These are phyloP conservation scores for Schizophyllum commune DNA, from an alignment of 1,284 basidiomycete species.

Conservation along the genomic window DNA sequence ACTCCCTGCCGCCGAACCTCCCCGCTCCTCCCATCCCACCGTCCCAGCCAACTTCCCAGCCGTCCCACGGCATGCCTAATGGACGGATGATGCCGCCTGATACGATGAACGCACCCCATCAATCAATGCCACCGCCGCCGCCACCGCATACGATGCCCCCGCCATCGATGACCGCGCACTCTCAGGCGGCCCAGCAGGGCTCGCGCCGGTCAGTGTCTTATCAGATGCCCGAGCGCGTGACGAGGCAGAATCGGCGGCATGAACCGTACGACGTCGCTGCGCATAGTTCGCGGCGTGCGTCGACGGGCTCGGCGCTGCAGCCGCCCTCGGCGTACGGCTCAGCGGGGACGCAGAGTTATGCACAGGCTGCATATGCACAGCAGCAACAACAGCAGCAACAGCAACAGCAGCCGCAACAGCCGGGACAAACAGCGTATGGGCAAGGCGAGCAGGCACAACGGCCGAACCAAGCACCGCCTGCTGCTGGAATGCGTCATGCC, in stretches of 20 bases:
- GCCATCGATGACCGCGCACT: not conserved
- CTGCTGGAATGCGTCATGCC: not conserved
- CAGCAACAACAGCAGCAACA: not conserved
- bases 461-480: too few species aligned
- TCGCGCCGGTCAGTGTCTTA: not conserved
- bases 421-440: too few species aligned
- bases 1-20: not conserved
- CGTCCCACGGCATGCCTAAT: not conserved
- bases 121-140: not conserved
- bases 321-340: not conserved
- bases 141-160: not conserved
- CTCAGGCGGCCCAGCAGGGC: not conserved
- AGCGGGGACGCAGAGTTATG: not conserved
- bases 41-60: not conserved
- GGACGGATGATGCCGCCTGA: not conserved
- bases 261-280: not conserved
- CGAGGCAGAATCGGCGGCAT: not conserved
- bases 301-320: not conserved
- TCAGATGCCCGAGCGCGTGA: not conserved
- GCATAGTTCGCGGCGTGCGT: not conserved
- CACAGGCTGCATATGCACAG: not conserved
- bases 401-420: not conserved
- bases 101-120: not conserved
- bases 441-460: too few species aligned
- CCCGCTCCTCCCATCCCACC: not conserved